These are phyloP conservation scores for Coemansia sp. DNA, from an alignment of 192 early-diverging fungal genomes.

Conservation along the genomic window DNA sequence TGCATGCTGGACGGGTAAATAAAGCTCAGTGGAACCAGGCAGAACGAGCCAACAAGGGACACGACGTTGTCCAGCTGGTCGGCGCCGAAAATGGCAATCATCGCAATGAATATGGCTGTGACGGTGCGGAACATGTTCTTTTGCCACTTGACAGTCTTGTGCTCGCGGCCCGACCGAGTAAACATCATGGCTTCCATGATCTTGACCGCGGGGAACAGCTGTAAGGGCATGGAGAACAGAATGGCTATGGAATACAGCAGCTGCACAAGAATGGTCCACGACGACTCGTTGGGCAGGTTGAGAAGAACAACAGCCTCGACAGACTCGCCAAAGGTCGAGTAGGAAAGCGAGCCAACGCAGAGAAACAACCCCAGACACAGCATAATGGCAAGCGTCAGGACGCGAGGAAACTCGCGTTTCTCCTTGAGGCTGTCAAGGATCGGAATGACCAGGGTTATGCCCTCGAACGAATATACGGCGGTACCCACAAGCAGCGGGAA, in stretches of 20 bases:
- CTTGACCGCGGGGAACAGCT: conserved; percentile 90
- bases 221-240: conserved; percentile 90
- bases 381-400: conserved; percentile 75
- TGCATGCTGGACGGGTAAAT: conserved; percentile 92
- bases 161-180: conserved; percentile 75
- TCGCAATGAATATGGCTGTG: conserved; percentile 65
- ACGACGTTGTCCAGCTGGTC: conserved; percentile 83
- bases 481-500: conserved; percentile 94
- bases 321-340: conserved; percentile 82
- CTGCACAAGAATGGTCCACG: conserved; percentile 74
- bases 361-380: conserved; percentile 82
- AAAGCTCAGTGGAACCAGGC: conserved; percentile 75
- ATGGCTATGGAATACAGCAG: conserved; percentile 90
- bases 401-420: conserved; percentile 76
- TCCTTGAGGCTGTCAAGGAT: conserved; percentile 81
- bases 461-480: conserved; percentile 90
- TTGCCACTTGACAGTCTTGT: conserved; percentile 78
- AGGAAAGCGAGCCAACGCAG: conserved; percentile 80
- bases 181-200: conserved; percentile 90
- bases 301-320: conserved; percentile 89
- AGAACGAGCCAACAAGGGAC: conserved; percentile 80
- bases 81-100: conserved; percentile 77
- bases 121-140: conserved; percentile 79
- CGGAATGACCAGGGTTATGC: conserved; percentile 80
- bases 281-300: conserved; percentile 74